Evolutionary conservation across 208 protist species (phyloP), one percentile per base, ranked within the genome.

Genomic region (Acanthamoeba divionensis): DNA sequence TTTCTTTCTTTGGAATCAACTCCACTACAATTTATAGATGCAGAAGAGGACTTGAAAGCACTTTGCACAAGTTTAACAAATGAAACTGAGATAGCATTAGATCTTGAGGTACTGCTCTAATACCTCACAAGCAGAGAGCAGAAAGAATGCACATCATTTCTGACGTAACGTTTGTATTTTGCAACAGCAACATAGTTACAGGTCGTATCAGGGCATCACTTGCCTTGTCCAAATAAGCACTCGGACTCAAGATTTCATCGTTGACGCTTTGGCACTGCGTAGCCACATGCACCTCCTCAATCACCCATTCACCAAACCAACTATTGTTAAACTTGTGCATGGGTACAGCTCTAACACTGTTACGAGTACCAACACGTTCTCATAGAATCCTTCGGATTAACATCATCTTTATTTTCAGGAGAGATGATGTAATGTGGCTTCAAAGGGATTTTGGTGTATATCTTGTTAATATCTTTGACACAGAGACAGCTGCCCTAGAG

Each of bases 221-320:
- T 99, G 98, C 93, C 95, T 99, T 33, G 99, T 99, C 98, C 98
- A 99, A 91, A 97, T 99, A 71, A 98, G 97, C 66, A 99, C 98
- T 0, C 94, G 97, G 38, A 92, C 87, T 31, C 92, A 95, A 66
- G 99, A 99, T 94, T 99, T 96, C 92, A 95, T 99, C 24, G 92
- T 99, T 54, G 98, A 99, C 93, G 98, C 97, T 38, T 90, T 99
- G 10, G 95, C 96, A 55, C 92, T 99, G 12, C 95, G 98, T 15
- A 79, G 91, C 1, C 90, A 95, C 3, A 97, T 99, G 95, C 89
- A 97, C 12, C 26, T 95, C 7, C 92, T 99, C 9, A 95, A 97
- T 12, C 91, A 93, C 5, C 90, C 96, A 1, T 98, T 99, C 90
- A 94, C 97, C 62, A 94, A 99, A 80, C 96, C 97, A 1, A 41